Evolutionary conservation across 805 yeast genomes (phyloP).

Genomic region (Sugiyamaella boreocaroliniensis): DNA sequence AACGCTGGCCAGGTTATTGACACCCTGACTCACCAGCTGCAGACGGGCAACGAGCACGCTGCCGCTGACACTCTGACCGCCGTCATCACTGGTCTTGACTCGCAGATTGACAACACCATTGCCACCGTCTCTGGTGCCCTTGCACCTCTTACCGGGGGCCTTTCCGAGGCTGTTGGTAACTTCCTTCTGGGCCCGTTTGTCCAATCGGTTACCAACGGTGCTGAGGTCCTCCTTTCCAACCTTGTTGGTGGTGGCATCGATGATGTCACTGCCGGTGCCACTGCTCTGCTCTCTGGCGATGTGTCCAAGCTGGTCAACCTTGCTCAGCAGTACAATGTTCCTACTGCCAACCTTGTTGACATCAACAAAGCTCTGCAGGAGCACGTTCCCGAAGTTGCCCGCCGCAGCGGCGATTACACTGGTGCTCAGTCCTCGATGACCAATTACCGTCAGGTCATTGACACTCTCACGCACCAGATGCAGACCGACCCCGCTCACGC

Average conservation of each 20-base stretch:
- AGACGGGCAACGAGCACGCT: conserved; percentile 3
- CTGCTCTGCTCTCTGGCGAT: not conserved
- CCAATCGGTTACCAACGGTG: conserved; percentile 27
- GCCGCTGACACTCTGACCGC: conserved; percentile 9
- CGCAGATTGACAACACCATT: conserved; percentile 27
- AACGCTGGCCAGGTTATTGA: conserved; percentile 4
- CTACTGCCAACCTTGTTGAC: conserved; percentile 4
- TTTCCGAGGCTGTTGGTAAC: conserved; percentile 22
- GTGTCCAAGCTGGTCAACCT: not conserved
- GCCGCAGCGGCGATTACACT: not conserved
- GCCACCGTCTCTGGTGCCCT: conserved; percentile 17
- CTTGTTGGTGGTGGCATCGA: conserved; percentile 20
- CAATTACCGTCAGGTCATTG: conserved; percentile 4
- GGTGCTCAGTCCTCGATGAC: conserved; percentile 1
- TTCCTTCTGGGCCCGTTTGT: conserved; percentile 23
- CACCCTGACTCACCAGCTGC: conserved; percentile 3
- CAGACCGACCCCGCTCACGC: conserved; percentile 4
- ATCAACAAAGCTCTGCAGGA: not conserved
- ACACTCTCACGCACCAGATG: not conserved
- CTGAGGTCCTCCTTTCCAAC: conserved; percentile 25
- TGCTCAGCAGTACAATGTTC: conserved; percentile 8
- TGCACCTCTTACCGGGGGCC: conserved; percentile 19
- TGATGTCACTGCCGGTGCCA: not conserved
- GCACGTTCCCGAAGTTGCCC: not conserved
- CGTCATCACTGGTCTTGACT: conserved; percentile 27